phyloP scores from a whole-genome alignment of 2,329 filamentous ascomycete species.

The Nannizzia gypsea region DNA sequence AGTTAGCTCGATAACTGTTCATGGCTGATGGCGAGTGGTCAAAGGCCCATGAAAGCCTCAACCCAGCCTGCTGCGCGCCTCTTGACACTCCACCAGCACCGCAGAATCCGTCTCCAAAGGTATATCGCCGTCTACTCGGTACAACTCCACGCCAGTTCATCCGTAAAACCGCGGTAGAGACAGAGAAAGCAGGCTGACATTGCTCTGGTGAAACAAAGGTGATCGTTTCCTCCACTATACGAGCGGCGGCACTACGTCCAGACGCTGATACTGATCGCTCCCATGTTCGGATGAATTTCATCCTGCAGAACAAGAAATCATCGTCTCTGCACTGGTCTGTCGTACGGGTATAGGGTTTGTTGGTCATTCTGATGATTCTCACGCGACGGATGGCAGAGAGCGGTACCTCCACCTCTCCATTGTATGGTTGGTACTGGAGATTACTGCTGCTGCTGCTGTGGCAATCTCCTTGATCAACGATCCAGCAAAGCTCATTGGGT shows the following conservation, averaged over 20 bases:
- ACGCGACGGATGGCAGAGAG: constrained; percentile 29
- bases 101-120: constrained; percentile 59
- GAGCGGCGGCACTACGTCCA: constrained; percentile 2
- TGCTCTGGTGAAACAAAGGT: constrained; percentile 24
- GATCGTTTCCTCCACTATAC: constrained; percentile 16
- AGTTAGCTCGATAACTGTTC: constrained; percentile 49
- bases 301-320: constrained; percentile 27
- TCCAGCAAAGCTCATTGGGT: constrained; percentile 37
- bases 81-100: constrained; percentile 60
- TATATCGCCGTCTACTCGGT: constrained; percentile 38
- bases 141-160: constrained; percentile 20
- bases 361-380: constrained; percentile 44
- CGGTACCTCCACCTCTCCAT: constrained; percentile 28
- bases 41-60: constrained; percentile 50
- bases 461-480: constrained; percentile 22
- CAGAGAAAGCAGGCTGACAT: constrained; percentile 18
- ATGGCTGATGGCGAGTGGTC: constrained; percentile 51
- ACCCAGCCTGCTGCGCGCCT: constrained; percentile 49
- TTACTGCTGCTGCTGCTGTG: background rate
- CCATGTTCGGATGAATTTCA: constrained; percentile 20
- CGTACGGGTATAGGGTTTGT: constrained; percentile 36
- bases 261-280: constrained; percentile 14
- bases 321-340: constrained; percentile 17
- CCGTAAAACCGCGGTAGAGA: constrained; percentile 17
- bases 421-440: background rate